Conservation (phyloP, 371 early-diverging fungal species). For the Saksenaea vasiformis region DNA sequence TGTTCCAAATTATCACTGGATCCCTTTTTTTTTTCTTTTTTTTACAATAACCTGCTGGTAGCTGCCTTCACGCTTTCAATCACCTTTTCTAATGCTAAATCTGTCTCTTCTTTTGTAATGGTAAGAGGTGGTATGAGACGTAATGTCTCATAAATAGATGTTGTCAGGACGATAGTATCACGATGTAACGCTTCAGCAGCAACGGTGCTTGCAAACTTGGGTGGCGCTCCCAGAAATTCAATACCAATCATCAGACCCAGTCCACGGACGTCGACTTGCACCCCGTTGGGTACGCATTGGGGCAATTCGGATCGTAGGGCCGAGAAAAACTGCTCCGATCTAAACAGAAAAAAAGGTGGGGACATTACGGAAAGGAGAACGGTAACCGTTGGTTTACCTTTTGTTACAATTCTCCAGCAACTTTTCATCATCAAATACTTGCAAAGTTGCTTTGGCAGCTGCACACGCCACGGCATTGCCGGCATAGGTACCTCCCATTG, state of each 20-base stretch:
- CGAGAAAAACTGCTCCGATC: slow-evolving; percentile 49
- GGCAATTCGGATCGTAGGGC: slow-evolving; percentile 26
- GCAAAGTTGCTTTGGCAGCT: slow-evolving; percentile 51
- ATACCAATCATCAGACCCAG: slow-evolving; percentile 48
- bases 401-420: slow-evolving; percentile 44
- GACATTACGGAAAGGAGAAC: neutral
- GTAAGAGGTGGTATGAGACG: slow-evolving; percentile 39
- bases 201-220: slow-evolving; percentile 22
- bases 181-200: slow-evolving; percentile 14
- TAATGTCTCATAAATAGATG: slow-evolving; percentile 35
- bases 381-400: slow-evolving; percentile 13
- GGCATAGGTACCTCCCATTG: slow-evolving; percentile 57
- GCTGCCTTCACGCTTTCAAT: slow-evolving; percentile 13
- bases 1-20: too few relatives aligned
- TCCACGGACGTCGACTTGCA: slow-evolving; percentile 40
- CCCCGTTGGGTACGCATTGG: slow-evolving; percentile 10
- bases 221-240: slow-evolving; percentile 30
- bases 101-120: slow-evolving; percentile 30
- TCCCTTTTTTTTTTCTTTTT: too few relatives aligned
- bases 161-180: slow-evolving; percentile 32
- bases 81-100: slow-evolving; percentile 19
- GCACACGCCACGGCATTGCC: slow-evolving; percentile 57
- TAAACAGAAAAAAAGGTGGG: neutral
- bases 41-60: too few relatives aligned
- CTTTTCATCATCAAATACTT: slow-evolving; percentile 46